A percentile compares a stretch with the other conserved stretches of the same genome.
Conservation (phyloP, 2,329 filamentous ascomycete genomes). For the Colletotrichum trifolii region DNA sequence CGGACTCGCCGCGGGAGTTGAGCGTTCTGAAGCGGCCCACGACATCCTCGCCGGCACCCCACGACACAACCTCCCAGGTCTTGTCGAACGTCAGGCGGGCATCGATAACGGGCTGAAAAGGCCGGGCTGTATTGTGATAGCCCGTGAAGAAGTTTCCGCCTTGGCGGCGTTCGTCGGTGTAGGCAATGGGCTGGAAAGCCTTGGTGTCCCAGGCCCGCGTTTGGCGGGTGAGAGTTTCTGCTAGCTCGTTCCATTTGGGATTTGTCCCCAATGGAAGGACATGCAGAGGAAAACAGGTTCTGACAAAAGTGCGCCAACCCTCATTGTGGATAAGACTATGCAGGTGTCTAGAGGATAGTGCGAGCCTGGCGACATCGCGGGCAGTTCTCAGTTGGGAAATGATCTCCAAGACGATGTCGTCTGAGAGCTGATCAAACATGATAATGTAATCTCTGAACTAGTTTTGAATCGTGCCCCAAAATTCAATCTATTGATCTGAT, state of each 20-base stretch:
- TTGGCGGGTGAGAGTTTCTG: conserved; percentile 60
- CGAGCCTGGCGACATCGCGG: conserved; percentile 57
- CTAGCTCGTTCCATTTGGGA: conserved; percentile 51
- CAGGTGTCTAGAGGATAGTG: conserved; percentile 51
- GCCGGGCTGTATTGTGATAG: conserved; percentile 29
- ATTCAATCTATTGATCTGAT: conserved; percentile 23
- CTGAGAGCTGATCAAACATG: conserved; percentile 55
- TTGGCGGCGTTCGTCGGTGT: conserved; percentile 42
- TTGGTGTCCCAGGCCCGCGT: conserved; percentile 65
- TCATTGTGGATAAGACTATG: conserved; percentile 51
- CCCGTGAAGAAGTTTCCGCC: conserved; percentile 35
- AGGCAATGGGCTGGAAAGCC: conserved; percentile 45
- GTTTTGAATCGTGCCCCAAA: neutral
- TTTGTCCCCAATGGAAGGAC: conserved; percentile 43
- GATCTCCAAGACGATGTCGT: conserved; percentile 62
- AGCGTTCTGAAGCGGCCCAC: conserved; percentile 53
- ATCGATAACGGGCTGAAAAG: conserved; percentile 60
- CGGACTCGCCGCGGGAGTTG: conserved; percentile 34
- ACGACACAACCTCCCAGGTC: conserved; percentile 60
- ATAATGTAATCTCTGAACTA: neutral
- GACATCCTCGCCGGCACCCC: conserved; percentile 64
- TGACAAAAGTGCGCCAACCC: conserved; percentile 64
- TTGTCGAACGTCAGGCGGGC: conserved; percentile 50
- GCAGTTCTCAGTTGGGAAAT: conserved; percentile 60
- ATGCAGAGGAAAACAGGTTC: conserved; percentile 55